A percentile compares a stretch with the other conserved stretches of the same genome.
phyloP scores from a whole-genome alignment of 2,329 filamentous ascomycete genomes.

The Phyllosticta citribraziliensis region DNA sequence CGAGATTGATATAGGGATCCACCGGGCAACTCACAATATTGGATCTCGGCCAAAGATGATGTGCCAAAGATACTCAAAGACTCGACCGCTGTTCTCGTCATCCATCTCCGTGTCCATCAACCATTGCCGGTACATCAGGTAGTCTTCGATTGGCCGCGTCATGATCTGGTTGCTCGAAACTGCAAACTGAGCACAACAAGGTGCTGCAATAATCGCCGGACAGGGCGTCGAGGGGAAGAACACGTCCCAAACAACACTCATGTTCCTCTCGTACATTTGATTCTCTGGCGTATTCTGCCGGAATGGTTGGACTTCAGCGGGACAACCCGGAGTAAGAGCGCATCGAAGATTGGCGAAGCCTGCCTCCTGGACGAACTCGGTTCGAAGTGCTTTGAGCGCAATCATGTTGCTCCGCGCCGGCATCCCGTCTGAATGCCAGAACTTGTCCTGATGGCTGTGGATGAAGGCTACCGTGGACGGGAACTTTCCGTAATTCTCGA shows the following conservation, averaged over 20 bases:
- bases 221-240: slow-evolving; percentile 13
- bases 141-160: slow-evolving; percentile 20
- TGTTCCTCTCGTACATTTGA: slow-evolving; percentile 12
- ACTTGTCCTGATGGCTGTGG: slow-evolving; percentile 12
- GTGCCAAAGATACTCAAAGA: slow-evolving; percentile 21
- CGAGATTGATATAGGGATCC: slow-evolving; percentile 1
- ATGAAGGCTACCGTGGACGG: slow-evolving; percentile 17
- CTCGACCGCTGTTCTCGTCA: slow-evolving; percentile 18
- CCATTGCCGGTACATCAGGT: slow-evolving; percentile 20
- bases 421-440: slow-evolving; percentile 12
- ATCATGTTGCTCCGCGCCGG: slow-evolving; percentile 4
- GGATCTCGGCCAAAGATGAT: slow-evolving; percentile 18
- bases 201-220: slow-evolving; percentile 13
- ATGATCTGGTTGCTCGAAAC: slow-evolving; percentile 21
- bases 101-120: slow-evolving; percentile 18
- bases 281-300: slow-evolving; percentile 15
- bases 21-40: slow-evolving; percentile 14
- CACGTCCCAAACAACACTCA: slow-evolving; percentile 15
- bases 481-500: slow-evolving; percentile 18
- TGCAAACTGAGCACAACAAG: slow-evolving; percentile 20
- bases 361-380: slow-evolving; percentile 25
- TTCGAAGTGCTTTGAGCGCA: slow-evolving; percentile 20
- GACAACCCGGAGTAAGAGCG: slow-evolving; percentile 28
- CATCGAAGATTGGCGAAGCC: slow-evolving; percentile 35
- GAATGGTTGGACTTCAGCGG: slow-evolving; percentile 27